phyloP scores from a whole-genome alignment of 495 filamentous ascomycete species.

The Aspergillus steynii region DNA sequence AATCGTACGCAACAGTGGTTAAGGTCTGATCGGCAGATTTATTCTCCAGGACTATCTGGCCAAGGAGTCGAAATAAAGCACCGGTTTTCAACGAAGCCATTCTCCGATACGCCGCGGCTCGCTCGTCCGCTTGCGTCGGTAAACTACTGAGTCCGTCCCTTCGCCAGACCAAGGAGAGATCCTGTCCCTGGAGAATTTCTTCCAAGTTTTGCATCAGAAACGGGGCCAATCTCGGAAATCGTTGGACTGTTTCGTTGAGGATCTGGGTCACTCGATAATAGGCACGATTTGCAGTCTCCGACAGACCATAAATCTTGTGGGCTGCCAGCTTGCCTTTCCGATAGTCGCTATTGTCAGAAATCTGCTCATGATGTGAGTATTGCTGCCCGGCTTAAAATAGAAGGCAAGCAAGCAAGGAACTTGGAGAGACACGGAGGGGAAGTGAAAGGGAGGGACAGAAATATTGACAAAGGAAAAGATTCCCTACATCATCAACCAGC shows the following conservation, averaged over 20 bases:
- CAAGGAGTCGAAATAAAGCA: constrained; percentile 23
- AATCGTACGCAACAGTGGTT: constrained; percentile 22
- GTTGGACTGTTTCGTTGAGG: constrained; percentile 18
- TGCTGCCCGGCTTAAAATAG: background rate
- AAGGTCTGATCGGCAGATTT: constrained; percentile 20
- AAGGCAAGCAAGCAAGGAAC: too few species aligned
- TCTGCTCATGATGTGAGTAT: background rate
- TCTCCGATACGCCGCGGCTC: constrained; percentile 16
- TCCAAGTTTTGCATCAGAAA: constrained; percentile 27
- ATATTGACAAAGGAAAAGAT: background rate
- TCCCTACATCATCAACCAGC: constrained; percentile 33
- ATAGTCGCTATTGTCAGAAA: constrained; percentile 31
- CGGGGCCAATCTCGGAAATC: constrained; percentile 21
- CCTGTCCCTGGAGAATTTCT: constrained; percentile 33
- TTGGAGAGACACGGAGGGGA: background rate
- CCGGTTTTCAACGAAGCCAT: constrained; percentile 29
- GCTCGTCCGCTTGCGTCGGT: constrained; percentile 11
- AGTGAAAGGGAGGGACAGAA: background rate
- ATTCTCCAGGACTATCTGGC: constrained; percentile 23
- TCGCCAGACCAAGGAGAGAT: constrained; percentile 35
- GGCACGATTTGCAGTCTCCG: constrained; percentile 32
- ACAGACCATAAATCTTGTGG: constrained; percentile 29
- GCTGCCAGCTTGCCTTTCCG: constrained; percentile 34
- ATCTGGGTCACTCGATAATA: constrained; percentile 30
- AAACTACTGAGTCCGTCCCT: constrained; percentile 28